These are phyloP conservation scores for Paxillus ammoniavirescens DNA, from an alignment of 768 basidiomycete species.

Conservation along the genomic window DNA sequence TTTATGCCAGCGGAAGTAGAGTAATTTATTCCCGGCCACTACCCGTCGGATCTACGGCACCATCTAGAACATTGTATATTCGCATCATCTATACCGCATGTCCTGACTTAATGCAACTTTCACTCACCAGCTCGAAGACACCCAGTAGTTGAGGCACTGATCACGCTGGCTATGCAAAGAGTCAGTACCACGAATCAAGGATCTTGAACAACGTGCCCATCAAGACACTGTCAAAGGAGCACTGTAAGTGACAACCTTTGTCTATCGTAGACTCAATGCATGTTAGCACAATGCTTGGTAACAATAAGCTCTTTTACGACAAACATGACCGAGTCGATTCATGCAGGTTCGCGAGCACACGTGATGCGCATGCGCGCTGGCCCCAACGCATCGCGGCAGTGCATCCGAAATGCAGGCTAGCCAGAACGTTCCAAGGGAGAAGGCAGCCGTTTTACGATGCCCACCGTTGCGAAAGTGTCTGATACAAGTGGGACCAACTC, in stretches of 20 bases:
- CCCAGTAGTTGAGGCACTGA: neutral
- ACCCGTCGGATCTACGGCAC: constrained; percentile 6
- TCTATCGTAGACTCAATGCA: no score
- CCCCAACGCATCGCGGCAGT: no score
- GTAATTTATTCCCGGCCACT: constrained; percentile 18
- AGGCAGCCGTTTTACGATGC: no score
- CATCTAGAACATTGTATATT: constrained; percentile 17
- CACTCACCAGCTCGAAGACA: constrained; percentile 1
- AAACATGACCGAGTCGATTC: no score
- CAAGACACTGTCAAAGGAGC: no score
- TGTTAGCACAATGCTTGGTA: no score
- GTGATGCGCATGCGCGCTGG: neutral
- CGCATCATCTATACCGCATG: constrained; percentile 14
- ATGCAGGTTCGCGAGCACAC: neutral
- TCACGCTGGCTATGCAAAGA: neutral
- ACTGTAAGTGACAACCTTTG: no score
- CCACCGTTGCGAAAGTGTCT: no score
- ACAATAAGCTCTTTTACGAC: no score
- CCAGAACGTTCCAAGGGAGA: no score
- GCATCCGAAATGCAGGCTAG: no score
- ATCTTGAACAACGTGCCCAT: neutral
- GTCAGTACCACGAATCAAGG: neutral
- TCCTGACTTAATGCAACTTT: constrained; percentile 10
- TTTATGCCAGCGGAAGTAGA: neutral
- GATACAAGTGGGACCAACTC: no score